Base-by-base conservation (phyloP, 148 eudicot genomes). In the Dysphania ambrosioides region DNA sequence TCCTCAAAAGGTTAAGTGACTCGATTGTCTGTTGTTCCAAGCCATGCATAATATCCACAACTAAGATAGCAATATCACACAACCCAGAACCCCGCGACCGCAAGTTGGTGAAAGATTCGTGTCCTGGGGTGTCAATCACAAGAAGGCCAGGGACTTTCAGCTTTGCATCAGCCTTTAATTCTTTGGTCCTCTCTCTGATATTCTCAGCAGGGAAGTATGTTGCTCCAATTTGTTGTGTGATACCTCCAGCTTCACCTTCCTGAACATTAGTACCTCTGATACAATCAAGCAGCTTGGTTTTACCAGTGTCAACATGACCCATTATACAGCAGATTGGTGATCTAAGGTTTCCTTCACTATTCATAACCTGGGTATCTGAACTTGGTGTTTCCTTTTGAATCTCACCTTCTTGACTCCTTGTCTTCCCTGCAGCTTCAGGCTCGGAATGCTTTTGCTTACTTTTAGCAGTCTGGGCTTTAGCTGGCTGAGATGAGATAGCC, bases 161-260 rank as follows among this genome's bases (percentile, higher is more conserved):
- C 79, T 85, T 88, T 38, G 98, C 98, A 88, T 94, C 97, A 78
- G 93, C 92, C 88, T 91, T 91, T 67, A 93, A 78, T 80, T 93
- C 98, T 83, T 79, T 93, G 5, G 94, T 93, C 82, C 98, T 85
- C 60, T 93, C 97, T n/a, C 97, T 86, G 36, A 93, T 89, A 71
- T 93, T 93, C 77, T 84, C 92, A 40, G 98, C 97, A 55, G 98
- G 98, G 74, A 93, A 89, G 72, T 89, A 93, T 21, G 98, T 89
- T 9, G 98, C 98, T 55, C 98, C 94, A 71, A 94, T 94, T 80
- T 94, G 97, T 71, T 94, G 98, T 12, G 98, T 91, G 79, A 91
- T 94, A 68, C 98, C 98, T 73, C 98, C 98, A 77, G 97, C 98
- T 80, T 93, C 97, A 77, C 98, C 98, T 89, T 89, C 97, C 82